Evolutionary conservation across 1,284 basidiomycete species (phyloP), one percentile per base, ranked within the genome.

Genomic region (Ustilago hordei): DNA sequence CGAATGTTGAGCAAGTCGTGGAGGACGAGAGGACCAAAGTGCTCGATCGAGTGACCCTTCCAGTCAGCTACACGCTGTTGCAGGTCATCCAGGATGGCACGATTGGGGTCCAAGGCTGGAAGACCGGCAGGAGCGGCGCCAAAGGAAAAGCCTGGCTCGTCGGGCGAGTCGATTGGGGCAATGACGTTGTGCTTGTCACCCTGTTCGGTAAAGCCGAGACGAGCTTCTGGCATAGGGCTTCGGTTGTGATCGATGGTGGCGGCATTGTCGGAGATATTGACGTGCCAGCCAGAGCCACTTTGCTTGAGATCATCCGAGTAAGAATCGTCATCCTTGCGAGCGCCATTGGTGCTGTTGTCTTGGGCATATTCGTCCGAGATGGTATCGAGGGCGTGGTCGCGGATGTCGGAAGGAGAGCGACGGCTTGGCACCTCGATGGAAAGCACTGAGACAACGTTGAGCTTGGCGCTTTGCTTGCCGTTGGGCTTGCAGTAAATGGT

Each of bases 1-100:
- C 95, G 90, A 48, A 98, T 94, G 52, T 91, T 91, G 35, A 98
- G 88, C 54, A 94, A 89, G 86, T 98, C 95, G 86, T 95, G 97
- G 89, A 98, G 93, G 77, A 93, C 91, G 48, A 98, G 89, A 0
- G 91, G 89, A 1, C 96, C 96, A 41, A 98, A 91, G 28, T 86
- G 85, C 56, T 93, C 93, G 13, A 93, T 91, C 2, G 93, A 93
- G 81, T 95, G 93, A 0, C 93, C 93, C 86, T 96, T 95, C 93
- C 95, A 98, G 87, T 98, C 95, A 66, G 92, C 91, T 72, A 98
- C 93, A 41, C 96, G 91, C 80, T 90, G 91, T 72, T 92, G 90
- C 39, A 98, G 90, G 86, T 98, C 95, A 60, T 93, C 91, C 1
- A 94, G 92, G 78, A 97, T 92, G 41, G 91, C 89, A 23, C 87